Evolutionary conservation across 2,329 filamentous ascomycete species (phyloP).

Genomic region (Colletotrichum echinochloae): DNA sequence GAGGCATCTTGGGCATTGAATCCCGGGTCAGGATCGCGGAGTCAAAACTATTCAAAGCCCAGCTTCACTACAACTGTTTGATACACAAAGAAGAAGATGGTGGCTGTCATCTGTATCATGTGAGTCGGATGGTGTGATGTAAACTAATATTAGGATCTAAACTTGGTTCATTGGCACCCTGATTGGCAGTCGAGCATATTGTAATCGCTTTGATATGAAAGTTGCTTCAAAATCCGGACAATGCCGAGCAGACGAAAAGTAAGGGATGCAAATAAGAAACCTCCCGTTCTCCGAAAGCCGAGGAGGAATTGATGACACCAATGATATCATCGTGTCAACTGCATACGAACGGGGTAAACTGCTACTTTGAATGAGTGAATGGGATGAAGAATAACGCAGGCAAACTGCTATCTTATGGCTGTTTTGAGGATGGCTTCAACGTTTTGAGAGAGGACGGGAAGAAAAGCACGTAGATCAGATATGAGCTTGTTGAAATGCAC

Average conservation of each 20-base stretch:
- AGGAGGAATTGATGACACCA: not conserved
- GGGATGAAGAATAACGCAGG: not conserved
- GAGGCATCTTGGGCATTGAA: not conserved
- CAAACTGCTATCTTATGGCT: not conserved
- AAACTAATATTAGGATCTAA: slow-evolving; percentile 15
- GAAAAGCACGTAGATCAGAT: not conserved
- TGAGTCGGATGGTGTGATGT: slow-evolving; percentile 13
- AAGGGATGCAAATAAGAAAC: no score
- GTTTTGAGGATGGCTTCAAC: not conserved
- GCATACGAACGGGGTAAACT: not conserved
- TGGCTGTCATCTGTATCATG: slow-evolving; percentile 32
- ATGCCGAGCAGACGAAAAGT: not conserved
- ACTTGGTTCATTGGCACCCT: not conserved
- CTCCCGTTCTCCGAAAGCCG: no score
- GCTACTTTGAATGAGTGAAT: not conserved
- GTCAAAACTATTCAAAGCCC: not conserved
- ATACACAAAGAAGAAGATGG: not conserved
- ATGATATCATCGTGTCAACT: not conserved
- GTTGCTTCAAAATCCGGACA: not conserved
- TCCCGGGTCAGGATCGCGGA: slow-evolving; percentile 1
- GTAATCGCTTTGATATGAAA: not conserved
- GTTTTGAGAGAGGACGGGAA: not conserved
- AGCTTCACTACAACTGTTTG: not conserved
- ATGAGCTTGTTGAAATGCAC: not conserved
- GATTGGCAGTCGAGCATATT: not conserved